A percentile compares a stretch with the other conserved stretches of the same genome.
These are phyloP conservation scores for Perilla frutescens DNA, from an alignment of 257 asterid genomes.

Conservation along the genomic window DNA sequence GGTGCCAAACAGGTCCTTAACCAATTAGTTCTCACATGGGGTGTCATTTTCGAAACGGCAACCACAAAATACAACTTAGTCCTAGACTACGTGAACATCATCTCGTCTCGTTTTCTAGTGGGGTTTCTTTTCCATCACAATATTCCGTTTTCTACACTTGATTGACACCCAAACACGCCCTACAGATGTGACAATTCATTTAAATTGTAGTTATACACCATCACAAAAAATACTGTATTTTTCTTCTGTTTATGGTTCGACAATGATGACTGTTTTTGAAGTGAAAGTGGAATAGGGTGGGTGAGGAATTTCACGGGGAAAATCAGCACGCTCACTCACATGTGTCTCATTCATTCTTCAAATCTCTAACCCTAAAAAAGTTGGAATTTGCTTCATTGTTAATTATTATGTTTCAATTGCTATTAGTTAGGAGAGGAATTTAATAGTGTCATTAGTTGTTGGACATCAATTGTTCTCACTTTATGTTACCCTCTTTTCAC, in stretches of 20 bases:
- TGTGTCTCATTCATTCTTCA: conserved; percentile 11
- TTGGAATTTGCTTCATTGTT: conserved; percentile 2
- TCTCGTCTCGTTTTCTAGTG: conserved; percentile 5
- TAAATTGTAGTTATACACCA: background rate
- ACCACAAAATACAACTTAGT: conserved; percentile 25
- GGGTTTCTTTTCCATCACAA: conserved; percentile 29
- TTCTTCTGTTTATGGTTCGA: conserved; percentile 2
- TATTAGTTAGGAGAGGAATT: background rate
- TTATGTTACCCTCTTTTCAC: background rate
- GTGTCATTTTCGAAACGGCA: conserved; percentile 24
- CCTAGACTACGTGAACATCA: conserved; percentile 21
- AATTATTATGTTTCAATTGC: conserved; percentile 31
- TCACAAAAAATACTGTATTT: background rate
- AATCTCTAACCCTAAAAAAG: conserved; percentile 12
- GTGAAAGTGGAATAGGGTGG: conserved; percentile 36
- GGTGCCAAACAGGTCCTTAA: conserved; percentile 18
- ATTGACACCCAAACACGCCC: conserved; percentile 38
- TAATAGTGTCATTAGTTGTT: too few species aligned
- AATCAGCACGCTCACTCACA: conserved; percentile 33
- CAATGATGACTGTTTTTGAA: conserved; percentile 19
- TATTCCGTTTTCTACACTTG: conserved; percentile 33
- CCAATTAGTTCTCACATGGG: conserved; percentile 38
- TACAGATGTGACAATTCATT: conserved; percentile 33
- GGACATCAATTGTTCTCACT: background rate
- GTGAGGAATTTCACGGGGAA: conserved; percentile 6